Evolutionary conservation across 2,329 filamentous ascomycete genomes (phyloP), one percentile per base, ranked within the genome.

Genomic region (Leptographium lundbergii): DNA sequence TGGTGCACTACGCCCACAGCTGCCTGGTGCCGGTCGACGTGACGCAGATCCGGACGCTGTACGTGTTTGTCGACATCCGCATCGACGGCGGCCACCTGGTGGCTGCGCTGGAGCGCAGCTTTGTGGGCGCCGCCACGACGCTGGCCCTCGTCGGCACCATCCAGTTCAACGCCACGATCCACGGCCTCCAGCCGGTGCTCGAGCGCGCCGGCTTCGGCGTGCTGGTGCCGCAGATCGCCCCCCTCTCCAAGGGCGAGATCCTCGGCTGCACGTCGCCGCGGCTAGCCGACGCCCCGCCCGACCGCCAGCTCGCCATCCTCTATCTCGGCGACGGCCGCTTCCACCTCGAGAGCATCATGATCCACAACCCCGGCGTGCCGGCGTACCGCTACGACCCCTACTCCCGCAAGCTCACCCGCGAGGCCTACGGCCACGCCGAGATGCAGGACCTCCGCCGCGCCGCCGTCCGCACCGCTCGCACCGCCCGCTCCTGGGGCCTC

Each of bases 311-410:
- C 68, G 73, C 90, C 63, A 86, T 96, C 53, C 76, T 96, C 1
- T 96, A 96, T 70, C 82, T 96, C 17, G 91, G 91, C 54, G 91
- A 96, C 68, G 91, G 91, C 14, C 83, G 91, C 61, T 96, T 96
- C 76, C 94, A 99, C 70, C 86, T 99, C 51, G 94, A 99, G 73
- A 95, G 89, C 67, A 92, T 95, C 68, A 99, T 99, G 92, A 99
- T 99, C 65, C 94, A 97, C 69, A 99, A 99, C 73, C 94, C 95
- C 0, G 74, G 77, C 6, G 82, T 96, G 42, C 89, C 92, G 0
- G 92, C 95, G 2, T 99, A 96, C 73, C 83, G 94, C 63, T 99
- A 99, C 72, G 94, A 99, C 69, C 94, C 95, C 0, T 99, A 99
- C 74, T 94, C 91, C 13, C 84, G 92, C 56, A 90, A 89, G 60